Base-by-base conservation (phyloP, 306 rosid genomes). In the Begonia peltatifolia region DNA sequence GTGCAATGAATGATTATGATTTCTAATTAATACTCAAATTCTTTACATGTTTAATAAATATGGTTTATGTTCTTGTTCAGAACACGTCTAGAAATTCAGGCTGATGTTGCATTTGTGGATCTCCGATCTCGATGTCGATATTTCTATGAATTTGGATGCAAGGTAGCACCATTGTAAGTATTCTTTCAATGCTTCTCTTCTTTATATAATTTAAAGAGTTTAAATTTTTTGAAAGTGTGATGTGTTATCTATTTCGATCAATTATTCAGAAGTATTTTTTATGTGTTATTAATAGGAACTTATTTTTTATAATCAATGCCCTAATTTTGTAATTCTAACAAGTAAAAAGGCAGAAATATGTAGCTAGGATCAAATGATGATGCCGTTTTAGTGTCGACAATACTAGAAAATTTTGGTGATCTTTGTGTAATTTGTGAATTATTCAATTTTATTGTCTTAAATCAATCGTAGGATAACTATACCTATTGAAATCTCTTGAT, bases 141-240 rank as follows among this genome's bases (percentile, higher is more conserved):
- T 68, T 90, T 90, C 56, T 90, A 85, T 42, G 97, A 90, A 71
- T 85, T 85, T 69, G 97, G 97, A 76, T 90, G 94, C 86, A 90
- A 85, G 79, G 67, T 90, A 56, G 95, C 94, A 63, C 94, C 92
- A 53, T 35, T 80, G 97, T 83, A 53, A 83, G 94, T 76, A 43
- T 62, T 53, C 54, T n/a, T 12, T 3, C 11, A 12, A 30, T 64
- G 47, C 42, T 14, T 56, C 52, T 64, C 35, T 51, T 43, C 16
- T 54, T 47, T 60, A 17, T 25, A 41, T 46, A 30, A 12, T 49
- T 9, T 9, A 14, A 4, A 49, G 22, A 49, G 16, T 49, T 20
- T 30, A 30, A 4, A 30, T 30, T 30, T 30, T 9, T 30, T 30
- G 11, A 16, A 49, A 16, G 14, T n/a, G 23, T 49, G 0, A 2